Evolutionary conservation across 345 rosid genomes (phyloP).

Genomic region (Rhizophora apiculata): DNA sequence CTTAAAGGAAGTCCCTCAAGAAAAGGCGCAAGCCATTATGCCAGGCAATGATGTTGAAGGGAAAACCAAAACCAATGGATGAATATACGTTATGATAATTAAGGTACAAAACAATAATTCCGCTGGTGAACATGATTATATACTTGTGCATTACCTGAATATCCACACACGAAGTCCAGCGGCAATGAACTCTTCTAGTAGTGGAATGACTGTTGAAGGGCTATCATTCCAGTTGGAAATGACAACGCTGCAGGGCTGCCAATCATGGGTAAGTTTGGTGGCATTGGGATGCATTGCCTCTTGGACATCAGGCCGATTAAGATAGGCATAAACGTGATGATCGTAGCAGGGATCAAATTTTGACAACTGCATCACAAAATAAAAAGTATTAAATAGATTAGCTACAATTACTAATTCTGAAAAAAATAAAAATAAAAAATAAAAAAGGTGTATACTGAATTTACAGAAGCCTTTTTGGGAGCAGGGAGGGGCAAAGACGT

Average conservation of each 20-base stretch:
- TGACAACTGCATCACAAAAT: constrained; percentile 29
- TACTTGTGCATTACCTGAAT: constrained; percentile 41
- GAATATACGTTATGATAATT: no score
- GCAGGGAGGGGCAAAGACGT: constrained; percentile 77
- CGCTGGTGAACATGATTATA: not conserved
- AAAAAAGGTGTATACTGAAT: not conserved
- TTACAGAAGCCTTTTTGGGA: constrained; percentile 36
- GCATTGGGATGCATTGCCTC: constrained; percentile 73
- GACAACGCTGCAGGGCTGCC: constrained; percentile 72
- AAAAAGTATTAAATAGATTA: not conserved
- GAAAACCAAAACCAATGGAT: no score
- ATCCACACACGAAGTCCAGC: constrained; percentile 66
- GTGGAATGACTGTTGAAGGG: constrained; percentile 66
- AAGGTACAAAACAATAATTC: no score
- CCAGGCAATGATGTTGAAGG: no score
- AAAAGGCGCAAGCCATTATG: no score
- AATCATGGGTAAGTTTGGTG: constrained; percentile 57
- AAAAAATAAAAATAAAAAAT: no score
- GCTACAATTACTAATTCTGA: no score
- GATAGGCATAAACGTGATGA: constrained; percentile 55
- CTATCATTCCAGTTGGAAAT: constrained; percentile 58
- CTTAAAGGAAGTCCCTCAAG: constrained; percentile 33
- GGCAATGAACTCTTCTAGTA: constrained; percentile 49
- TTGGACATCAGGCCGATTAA: constrained; percentile 74
- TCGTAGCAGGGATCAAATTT: constrained; percentile 71